A percentile compares a stretch with the other conserved stretches of the same genome.
Conservation (phyloP, 176 grass and related monocot species). For the Poa annua region DNA sequence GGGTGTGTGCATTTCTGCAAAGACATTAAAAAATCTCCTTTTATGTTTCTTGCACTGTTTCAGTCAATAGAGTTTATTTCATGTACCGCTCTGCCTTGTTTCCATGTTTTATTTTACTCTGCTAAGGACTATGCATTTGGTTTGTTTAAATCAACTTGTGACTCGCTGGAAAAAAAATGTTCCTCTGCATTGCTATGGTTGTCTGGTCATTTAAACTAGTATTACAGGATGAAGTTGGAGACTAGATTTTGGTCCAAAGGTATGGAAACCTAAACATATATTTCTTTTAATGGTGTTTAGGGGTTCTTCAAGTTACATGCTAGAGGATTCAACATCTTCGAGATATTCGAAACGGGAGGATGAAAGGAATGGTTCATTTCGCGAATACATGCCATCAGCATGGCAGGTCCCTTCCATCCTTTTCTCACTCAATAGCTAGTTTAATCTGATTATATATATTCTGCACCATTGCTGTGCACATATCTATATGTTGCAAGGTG, state of each 20-base stretch:
- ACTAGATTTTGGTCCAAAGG: neutral
- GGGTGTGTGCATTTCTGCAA: neutral
- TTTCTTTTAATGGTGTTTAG: conserved; percentile 43
- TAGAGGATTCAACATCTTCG: conserved; percentile 38
- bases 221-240: neutral
- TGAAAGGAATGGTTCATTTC: conserved; percentile 50
- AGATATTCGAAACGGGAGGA: conserved; percentile 42
- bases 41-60: conserved; percentile 1
- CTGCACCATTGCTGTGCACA: neutral
- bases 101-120: neutral
- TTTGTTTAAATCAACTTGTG: neutral
- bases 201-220: neutral
- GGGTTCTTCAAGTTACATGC: conserved; percentile 37
- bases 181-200: neutral
- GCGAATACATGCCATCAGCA: conserved; percentile 76
- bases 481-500: conserved; percentile 15
- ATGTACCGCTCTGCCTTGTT: neutral
- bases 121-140: conserved; percentile 18
- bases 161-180: neutral
- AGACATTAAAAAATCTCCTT: neutral
- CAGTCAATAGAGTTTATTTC: neutral
- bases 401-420: conserved; percentile 65
- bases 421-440: neutral
- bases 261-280: conserved; percentile 16
- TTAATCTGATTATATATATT: neutral